Conservation (phyloP, 2,329 filamentous ascomycete species). For the Trichoderma sp. region DNA sequence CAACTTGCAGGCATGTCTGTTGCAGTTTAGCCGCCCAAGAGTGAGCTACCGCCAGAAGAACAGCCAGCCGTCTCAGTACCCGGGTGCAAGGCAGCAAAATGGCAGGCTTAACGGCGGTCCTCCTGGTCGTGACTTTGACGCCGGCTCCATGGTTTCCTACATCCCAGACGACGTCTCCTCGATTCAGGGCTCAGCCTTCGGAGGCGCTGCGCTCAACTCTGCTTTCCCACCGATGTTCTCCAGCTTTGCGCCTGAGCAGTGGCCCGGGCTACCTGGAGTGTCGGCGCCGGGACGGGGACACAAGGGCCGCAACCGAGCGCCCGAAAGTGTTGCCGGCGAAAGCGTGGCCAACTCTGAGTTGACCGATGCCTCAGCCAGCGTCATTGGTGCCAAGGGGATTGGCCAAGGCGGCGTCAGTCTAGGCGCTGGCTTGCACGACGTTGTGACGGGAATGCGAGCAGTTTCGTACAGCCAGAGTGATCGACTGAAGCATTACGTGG, state of each 20-base stretch:
- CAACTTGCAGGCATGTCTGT: conserved; percentile 91
- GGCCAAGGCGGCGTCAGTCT: conserved; percentile 88
- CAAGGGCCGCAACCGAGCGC: conserved; percentile 66
- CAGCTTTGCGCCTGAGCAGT: conserved; percentile 81
- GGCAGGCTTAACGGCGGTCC: conserved; percentile 45
- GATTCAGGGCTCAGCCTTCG: conserved; percentile 87
- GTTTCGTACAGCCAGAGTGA: conserved; percentile 66
- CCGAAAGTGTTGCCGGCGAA: conserved; percentile 84
- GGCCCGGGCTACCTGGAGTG: conserved; percentile 79
- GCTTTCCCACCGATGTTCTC: conserved; percentile 96
- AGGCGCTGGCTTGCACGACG: conserved; percentile 73
- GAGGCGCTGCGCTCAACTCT: conserved; percentile 70
- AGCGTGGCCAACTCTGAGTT: conserved; percentile 89
- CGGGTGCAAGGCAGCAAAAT: conserved; percentile 38
- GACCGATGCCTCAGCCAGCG: conserved; percentile 78
- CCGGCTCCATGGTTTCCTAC: conserved; percentile 88
- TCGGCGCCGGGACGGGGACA: conserved; percentile 60
- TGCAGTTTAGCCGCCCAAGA: conserved; percentile 94
- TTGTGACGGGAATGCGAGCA: conserved; percentile 64
- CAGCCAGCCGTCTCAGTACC: conserved; percentile 68
- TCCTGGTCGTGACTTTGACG: conserved; percentile 63
- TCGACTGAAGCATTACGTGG: conserved; percentile 90
- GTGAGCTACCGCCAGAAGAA: conserved; percentile 91
- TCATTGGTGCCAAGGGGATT: conserved; percentile 72
- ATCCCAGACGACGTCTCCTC: conserved; percentile 97